phyloP scores from a whole-genome alignment of 2,329 filamentous ascomycete genomes.

The Macroventuria anomochaeta region DNA sequence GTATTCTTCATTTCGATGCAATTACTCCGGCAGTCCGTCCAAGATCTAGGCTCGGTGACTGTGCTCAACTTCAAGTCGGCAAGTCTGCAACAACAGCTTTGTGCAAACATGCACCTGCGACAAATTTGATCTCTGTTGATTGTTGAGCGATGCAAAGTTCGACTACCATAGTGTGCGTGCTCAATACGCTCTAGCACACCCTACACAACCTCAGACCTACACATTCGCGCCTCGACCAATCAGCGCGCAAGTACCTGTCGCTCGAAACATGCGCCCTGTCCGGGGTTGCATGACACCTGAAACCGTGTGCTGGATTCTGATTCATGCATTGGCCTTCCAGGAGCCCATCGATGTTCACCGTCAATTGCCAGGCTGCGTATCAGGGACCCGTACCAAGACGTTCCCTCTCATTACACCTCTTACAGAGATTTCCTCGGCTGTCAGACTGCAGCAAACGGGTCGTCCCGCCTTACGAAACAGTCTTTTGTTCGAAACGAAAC shows the following conservation, averaged over 20 bases:
- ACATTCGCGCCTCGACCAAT: neutral
- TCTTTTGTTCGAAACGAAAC: conserved; percentile 27
- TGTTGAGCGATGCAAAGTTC: neutral
- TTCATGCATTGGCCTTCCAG: conserved; percentile 7
- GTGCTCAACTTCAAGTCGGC: neutral
- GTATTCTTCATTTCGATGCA: conserved; percentile 10
- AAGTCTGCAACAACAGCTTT: neutral
- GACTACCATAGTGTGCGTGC: neutral
- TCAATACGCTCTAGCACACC: neutral
- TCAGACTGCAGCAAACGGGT: conserved; percentile 21
- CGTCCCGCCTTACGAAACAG: conserved; percentile 26
- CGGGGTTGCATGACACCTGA: conserved; percentile 1
- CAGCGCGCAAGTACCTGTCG: neutral
- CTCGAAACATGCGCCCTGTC: neutral
- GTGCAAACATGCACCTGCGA: neutral
- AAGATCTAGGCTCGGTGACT: neutral
- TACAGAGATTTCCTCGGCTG: conserved; percentile 7
- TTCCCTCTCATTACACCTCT: conserved; percentile 29
- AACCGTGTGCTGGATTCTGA: conserved; percentile 4
- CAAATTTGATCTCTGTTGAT: neutral
- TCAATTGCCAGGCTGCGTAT: conserved; percentile 13
- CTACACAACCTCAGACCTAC: neutral
- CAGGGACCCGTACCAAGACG: conserved; percentile 19
- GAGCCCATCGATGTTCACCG: neutral
- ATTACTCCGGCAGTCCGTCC: neutral